A percentile compares a stretch with the other conserved stretches of the same genome.
phyloP scores from a whole-genome alignment of 2,329 filamentous ascomycete genomes.

The Hypocrella siamensis region DNA sequence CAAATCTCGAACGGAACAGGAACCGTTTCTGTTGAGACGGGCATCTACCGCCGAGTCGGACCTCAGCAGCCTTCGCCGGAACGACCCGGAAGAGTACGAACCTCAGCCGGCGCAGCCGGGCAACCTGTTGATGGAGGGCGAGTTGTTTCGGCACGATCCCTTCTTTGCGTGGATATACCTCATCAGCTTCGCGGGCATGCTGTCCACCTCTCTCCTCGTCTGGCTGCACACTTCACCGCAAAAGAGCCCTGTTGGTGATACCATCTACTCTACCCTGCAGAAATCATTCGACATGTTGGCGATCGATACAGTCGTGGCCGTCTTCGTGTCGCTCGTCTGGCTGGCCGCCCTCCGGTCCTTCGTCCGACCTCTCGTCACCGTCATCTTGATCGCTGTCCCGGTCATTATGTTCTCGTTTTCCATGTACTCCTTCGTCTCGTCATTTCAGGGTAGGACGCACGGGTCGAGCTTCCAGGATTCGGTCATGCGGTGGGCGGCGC shows the following conservation, averaged over 20 bases:
- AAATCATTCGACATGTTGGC: slow-evolving; percentile 80
- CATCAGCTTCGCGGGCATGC: slow-evolving; percentile 66
- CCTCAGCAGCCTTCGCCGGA: slow-evolving; percentile 20
- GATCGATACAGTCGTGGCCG: slow-evolving; percentile 78
- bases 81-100: slow-evolving; percentile 21
- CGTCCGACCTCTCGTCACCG: slow-evolving; percentile 65
- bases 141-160: slow-evolving; percentile 68
- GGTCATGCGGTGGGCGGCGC: slow-evolving; percentile 74
- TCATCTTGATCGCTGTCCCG: slow-evolving; percentile 73
- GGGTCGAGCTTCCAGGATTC: slow-evolving; percentile 73
- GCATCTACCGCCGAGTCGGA: slow-evolving; percentile 32
- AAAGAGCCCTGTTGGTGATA: slow-evolving; percentile 70
- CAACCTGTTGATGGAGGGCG: slow-evolving; percentile 41
- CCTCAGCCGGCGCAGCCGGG: slow-evolving; percentile 17
- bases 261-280: slow-evolving; percentile 79
- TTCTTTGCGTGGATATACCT: slow-evolving; percentile 89
- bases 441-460: slow-evolving; percentile 62
- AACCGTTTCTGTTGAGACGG: slow-evolving; percentile 22
- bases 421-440: slow-evolving; percentile 79
- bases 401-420: slow-evolving; percentile 78
- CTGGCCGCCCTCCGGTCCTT: slow-evolving; percentile 77
- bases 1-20: slow-evolving; percentile 22
- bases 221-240: slow-evolving; percentile 71
- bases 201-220: slow-evolving; percentile 79
- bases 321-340: slow-evolving; percentile 82